phyloP scores from a whole-genome alignment of 192 early-diverging fungal species.

The Lobosporangium transversale region DNA sequence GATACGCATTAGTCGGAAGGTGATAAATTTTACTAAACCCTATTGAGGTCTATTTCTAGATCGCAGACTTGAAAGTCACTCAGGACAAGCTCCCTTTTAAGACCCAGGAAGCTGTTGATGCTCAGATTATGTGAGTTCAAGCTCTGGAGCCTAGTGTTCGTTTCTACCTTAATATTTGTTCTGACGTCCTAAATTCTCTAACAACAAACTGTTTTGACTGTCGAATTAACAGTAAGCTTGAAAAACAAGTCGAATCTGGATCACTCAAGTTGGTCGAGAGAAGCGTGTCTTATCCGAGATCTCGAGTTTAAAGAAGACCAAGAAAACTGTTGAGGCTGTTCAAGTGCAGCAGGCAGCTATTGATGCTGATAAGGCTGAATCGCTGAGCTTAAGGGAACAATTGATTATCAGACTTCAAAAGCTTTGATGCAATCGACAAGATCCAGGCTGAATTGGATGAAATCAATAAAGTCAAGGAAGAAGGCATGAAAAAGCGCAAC shows the following conservation, averaged over 20 bases:
- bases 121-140: conserved; percentile 74
- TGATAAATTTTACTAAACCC: no score
- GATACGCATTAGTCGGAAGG: no score
- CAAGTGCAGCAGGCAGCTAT: conserved; percentile 66
- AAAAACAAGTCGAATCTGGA: conserved; percentile 83
- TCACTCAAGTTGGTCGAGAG: conserved; percentile 86
- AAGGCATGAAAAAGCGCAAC: conserved; percentile 70
- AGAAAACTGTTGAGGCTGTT: conserved; percentile 73
- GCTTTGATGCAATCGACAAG: conserved; percentile 74
- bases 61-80: conserved; percentile 75
- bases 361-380: conserved; percentile 66
- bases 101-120: conserved; percentile 82
- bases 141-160: no score
- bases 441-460: conserved; percentile 79
- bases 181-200: no score
- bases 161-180: no score
- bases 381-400: conserved; percentile 73
- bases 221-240: conserved; percentile 65
- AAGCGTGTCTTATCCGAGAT: conserved; percentile 88
- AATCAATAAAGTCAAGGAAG: conserved; percentile 69
- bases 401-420: conserved; percentile 72
- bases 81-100: conserved; percentile 86
- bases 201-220: no score
- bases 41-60: no score
- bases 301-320: conserved; percentile 77